These are phyloP conservation scores for Beauveria sp. DNA, from an alignment of 2,329 filamentous ascomycete genomes.

Conservation along the genomic window DNA sequence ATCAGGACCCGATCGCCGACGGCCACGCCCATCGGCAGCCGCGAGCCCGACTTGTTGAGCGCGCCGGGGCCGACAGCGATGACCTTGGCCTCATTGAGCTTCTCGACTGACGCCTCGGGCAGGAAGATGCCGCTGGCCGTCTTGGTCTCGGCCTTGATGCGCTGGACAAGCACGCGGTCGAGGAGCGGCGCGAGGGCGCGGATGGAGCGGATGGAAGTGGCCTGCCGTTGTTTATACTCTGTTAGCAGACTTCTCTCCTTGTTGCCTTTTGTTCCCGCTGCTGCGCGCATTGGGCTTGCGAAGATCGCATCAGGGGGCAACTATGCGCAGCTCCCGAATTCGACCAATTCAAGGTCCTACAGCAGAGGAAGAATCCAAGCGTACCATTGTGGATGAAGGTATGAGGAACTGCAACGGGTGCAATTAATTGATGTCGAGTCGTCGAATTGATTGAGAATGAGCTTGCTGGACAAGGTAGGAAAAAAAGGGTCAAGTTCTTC, in stretches of 20 bases:
- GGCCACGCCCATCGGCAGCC: slow-evolving; percentile 73
- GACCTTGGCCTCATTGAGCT: slow-evolving; percentile 96
- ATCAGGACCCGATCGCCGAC: slow-evolving; percentile 91
- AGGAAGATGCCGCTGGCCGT: slow-evolving; percentile 96
- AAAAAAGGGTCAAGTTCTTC: slow-evolving; percentile 9
- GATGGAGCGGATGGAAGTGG: slow-evolving; percentile 83
- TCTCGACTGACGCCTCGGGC: slow-evolving; percentile 93
- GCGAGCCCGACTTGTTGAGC: slow-evolving; percentile 81
- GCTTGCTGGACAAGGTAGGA: background rate
- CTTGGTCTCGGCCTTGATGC: slow-evolving; percentile 94
- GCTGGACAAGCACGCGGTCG: slow-evolving; percentile 97
- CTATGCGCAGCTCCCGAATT: background rate
- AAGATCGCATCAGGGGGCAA: too few species aligned
- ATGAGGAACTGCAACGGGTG: background rate
- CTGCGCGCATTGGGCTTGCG: background rate
- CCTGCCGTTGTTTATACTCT: slow-evolving; percentile 28
- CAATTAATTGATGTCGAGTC: slow-evolving; percentile 14
- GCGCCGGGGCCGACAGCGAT: slow-evolving; percentile 88
- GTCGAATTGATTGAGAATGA: background rate
- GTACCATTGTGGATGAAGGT: slow-evolving; percentile 14
- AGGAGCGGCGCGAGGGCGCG: slow-evolving; percentile 90
- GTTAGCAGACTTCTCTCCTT: background rate
- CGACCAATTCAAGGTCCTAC: background rate
- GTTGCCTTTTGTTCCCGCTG: background rate
- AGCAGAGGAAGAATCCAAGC: background rate